Conservation (phyloP, 495 filamentous ascomycete genomes). For the Aspergillus sclerotiicarbonarius region DNA sequence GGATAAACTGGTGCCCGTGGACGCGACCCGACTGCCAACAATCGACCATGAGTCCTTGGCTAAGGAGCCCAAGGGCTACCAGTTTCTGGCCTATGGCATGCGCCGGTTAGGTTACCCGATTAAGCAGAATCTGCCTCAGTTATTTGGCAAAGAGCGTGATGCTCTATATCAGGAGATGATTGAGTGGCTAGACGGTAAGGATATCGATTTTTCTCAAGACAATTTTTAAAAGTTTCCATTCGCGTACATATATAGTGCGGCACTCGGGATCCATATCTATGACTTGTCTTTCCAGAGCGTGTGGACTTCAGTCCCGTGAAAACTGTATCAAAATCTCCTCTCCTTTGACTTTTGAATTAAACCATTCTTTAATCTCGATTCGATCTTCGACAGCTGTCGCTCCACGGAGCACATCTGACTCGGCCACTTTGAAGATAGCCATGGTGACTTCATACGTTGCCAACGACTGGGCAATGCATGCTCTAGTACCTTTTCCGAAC, state of each 20-base stretch:
- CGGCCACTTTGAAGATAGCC: slow-evolving; percentile 34
- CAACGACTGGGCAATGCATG: slow-evolving; percentile 51
- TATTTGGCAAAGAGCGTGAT: slow-evolving; percentile 1
- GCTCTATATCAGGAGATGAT: neutral
- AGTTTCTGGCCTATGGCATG: slow-evolving; percentile 1
- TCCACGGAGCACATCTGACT: slow-evolving; percentile 39
- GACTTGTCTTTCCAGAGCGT: neutral
- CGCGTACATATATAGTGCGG: neutral
- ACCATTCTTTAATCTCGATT: slow-evolving; percentile 51
- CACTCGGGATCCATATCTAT: neutral
- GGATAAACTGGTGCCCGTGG: neutral
- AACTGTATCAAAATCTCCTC: slow-evolving; percentile 26
- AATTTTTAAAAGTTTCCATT: neutral
- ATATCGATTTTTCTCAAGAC: slow-evolving; percentile 1
- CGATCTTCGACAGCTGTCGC: slow-evolving; percentile 31
- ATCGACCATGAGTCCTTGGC: neutral
- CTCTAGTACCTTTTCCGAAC: slow-evolving; percentile 48
- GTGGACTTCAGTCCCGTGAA: neutral
- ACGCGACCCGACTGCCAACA: neutral
- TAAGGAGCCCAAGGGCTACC: neutral
- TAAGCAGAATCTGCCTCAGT: neutral
- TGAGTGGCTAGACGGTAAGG: neutral
- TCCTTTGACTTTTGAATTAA: slow-evolving; percentile 40
- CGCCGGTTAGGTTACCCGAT: neutral
- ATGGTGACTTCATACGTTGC: slow-evolving; percentile 40